These are phyloP conservation scores for Fusarium kyushuense DNA, from an alignment of 2,329 filamentous ascomycete species.

Conservation along the genomic window DNA sequence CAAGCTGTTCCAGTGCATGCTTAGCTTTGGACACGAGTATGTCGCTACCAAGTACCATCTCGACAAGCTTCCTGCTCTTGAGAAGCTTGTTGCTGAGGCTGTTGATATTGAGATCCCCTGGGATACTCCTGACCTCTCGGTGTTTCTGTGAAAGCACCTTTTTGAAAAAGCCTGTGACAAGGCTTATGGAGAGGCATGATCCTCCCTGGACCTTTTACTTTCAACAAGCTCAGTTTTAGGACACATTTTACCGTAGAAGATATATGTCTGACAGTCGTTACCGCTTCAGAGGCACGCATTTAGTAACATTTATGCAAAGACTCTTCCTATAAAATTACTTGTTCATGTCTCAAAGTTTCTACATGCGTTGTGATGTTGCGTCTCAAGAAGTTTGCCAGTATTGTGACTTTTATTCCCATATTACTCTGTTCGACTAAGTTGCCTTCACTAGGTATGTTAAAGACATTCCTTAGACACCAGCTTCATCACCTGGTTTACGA, in stretches of 20 bases:
- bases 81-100: conserved; percentile 84
- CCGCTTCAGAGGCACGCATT: background rate
- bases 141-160: conserved; percentile 4
- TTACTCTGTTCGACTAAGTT: too few species aligned
- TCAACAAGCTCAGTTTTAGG: conserved; percentile 14
- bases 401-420: too few species aligned
- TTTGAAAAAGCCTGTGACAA: conserved; percentile 10
- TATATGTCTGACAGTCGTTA: conserved; percentile 16
- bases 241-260: conserved; percentile 9
- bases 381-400: too few species aligned
- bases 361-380: too few species aligned
- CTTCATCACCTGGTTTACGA: too few species aligned
- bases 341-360: too few species aligned
- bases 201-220: conserved; percentile 14
- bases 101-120: conserved; percentile 28
- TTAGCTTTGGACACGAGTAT: conserved; percentile 74
- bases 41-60: conserved; percentile 91
- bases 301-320: background rate
- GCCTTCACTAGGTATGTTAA: too few species aligned
- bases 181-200: conserved; percentile 12
- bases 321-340: background rate
- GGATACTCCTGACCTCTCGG: conserved; percentile 26
- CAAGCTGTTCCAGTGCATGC: conserved; percentile 30
- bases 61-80: conserved; percentile 87
- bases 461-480: too few species aligned